These are phyloP conservation scores for Colletotrichum chrysophilum DNA, from an alignment of 2,329 filamentous ascomycete genomes.

Conservation along the genomic window DNA sequence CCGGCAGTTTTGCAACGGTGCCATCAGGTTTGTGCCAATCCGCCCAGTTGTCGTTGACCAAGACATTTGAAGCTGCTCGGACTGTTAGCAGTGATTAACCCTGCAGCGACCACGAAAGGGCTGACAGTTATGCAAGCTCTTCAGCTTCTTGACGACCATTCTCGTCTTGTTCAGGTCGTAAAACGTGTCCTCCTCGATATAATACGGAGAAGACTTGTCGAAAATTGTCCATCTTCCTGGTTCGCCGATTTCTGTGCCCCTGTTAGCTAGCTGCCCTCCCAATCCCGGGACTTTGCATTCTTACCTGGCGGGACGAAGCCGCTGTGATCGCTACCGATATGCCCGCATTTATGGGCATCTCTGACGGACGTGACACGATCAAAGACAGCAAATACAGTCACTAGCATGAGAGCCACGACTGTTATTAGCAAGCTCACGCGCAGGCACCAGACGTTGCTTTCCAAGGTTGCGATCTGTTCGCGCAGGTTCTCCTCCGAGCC, in stretches of 20 bases:
- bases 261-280: not conserved
- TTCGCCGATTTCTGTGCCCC: not conserved
- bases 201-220: not conserved
- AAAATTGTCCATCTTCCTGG: slow-evolving; percentile 2
- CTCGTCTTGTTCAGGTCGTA: not conserved
- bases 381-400: not conserved
- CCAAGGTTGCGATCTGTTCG: not conserved
- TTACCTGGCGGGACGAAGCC: slow-evolving; percentile 7
- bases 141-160: not conserved
- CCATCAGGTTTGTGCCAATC: slow-evolving; percentile 9
- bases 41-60: not conserved
- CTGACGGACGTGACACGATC: not conserved
- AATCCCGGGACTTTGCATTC: not conserved
- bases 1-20: not conserved
- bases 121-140: slow-evolving; percentile 3
- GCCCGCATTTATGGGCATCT: not conserved
- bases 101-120: not conserved
- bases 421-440: not conserved
- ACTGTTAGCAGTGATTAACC: not conserved
- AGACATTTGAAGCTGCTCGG: not conserved
- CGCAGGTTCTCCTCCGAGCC: not conserved
- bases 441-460: slow-evolving; percentile 6
- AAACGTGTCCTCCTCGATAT: slow-evolving; percentile 2
- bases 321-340: slow-evolving; percentile 11
- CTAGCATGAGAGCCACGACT: not conserved